Percentiles rank a stretch among this genome's conserved stretches.
Conservation (phyloP, 73 alveolate species). For the Loxodes magnus region DNA sequence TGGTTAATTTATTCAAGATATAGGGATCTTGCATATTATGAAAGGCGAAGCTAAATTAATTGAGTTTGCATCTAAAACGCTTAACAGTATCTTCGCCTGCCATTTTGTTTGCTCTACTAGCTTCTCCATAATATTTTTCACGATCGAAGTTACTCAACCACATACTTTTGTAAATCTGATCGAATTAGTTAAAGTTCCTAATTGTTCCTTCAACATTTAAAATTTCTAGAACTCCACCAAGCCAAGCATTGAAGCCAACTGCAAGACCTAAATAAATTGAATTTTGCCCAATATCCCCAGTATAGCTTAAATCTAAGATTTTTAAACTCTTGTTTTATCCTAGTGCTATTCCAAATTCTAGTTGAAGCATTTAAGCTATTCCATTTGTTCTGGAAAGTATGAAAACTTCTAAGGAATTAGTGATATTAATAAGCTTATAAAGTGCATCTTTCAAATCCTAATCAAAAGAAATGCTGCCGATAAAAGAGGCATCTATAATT, state of each 20-base stretch:
- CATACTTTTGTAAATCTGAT: slow-evolving; percentile 40
- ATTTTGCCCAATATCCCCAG: slow-evolving; percentile 19
- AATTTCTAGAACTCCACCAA: slow-evolving; percentile 58
- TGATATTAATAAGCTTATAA: slow-evolving; percentile 12
- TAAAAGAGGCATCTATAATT: slow-evolving; percentile 30
- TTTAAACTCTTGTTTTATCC: slow-evolving; percentile 84
- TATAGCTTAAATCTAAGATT: slow-evolving; percentile 48
- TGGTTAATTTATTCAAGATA: slow-evolving; percentile 22
- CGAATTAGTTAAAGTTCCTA: slow-evolving; percentile 20
- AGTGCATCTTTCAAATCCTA: slow-evolving; percentile 63
- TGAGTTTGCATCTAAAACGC: slow-evolving; percentile 56
- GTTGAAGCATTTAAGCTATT: slow-evolving; percentile 18
- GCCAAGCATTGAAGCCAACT: slow-evolving; percentile 67
- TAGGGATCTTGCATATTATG: slow-evolving; percentile 19
- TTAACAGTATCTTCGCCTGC: slow-evolving; percentile 52
- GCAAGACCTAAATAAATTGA: slow-evolving; percentile 53
- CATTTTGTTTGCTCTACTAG: slow-evolving; percentile 44
- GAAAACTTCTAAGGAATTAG: neutral
- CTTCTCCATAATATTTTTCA: slow-evolving; percentile 72
- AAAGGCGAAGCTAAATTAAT: slow-evolving; percentile 44
- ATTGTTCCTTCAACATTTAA: slow-evolving; percentile 33
- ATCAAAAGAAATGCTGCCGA: slow-evolving; percentile 63
- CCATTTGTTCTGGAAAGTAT: too few species aligned
- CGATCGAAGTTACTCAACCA: slow-evolving; percentile 70
- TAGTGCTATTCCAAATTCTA: slow-evolving; percentile 73